phyloP scores from a whole-genome alignment of 352 stramenopile genomes.

The Globisporangium nodosum region DNA sequence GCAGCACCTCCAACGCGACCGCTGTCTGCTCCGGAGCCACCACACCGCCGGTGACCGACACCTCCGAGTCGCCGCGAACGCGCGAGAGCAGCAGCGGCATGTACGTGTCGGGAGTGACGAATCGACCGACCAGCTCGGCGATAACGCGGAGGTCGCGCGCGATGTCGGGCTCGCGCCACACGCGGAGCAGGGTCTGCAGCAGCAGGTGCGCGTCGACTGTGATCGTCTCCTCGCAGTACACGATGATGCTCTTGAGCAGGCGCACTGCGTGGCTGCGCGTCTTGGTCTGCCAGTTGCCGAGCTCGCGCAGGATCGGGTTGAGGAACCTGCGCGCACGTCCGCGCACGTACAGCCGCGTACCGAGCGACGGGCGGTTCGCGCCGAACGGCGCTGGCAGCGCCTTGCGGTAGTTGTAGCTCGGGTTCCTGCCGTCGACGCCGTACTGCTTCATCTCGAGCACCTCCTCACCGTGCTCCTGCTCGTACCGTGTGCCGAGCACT shows the following conservation, averaged over 20 bases:
- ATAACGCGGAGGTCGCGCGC: conserved; percentile 21
- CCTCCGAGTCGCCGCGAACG: conserved; percentile 46
- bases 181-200: conserved; percentile 56
- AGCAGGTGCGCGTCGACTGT: conserved; percentile 86
- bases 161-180: conserved; percentile 35
- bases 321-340: conserved; percentile 88
- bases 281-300: conserved; percentile 88
- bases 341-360: conserved; percentile 89
- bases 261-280: conserved; percentile 81
- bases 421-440: conserved; percentile 88
- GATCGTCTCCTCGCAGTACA: conserved; percentile 93
- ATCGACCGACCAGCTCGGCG: conserved; percentile 55
- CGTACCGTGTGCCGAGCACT: conserved; percentile 47
- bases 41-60: conserved; percentile 15
- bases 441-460: conserved; percentile 94
- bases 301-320: conserved; percentile 82
- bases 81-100: conserved; percentile 55
- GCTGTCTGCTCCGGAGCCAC: conserved; percentile 20
- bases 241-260: conserved; percentile 86
- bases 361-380: conserved; percentile 74
- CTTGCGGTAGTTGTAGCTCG: conserved; percentile 80
- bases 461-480: conserved; percentile 69
- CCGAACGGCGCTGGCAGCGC: conserved; percentile 79
- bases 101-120: conserved; percentile 61
- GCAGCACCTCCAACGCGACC: conserved; percentile 42